Percentiles rank a stretch among this genome's conserved stretches.
phyloP scores from a whole-genome alignment of 2,329 filamentous ascomycete genomes.

The Microdochium bolleyi region DNA sequence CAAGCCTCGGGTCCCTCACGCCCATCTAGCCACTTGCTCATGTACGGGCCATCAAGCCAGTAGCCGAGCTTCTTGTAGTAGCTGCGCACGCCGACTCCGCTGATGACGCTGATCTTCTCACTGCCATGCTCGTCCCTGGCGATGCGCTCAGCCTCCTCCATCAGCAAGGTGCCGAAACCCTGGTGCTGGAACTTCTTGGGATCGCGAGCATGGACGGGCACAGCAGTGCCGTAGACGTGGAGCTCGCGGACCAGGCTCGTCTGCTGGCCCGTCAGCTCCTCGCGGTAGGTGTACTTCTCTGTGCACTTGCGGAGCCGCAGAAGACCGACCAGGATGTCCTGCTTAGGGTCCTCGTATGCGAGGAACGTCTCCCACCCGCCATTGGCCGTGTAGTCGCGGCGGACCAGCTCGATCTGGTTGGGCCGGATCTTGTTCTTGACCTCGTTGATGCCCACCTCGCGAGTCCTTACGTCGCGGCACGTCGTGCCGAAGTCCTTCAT shows the following conservation, averaged over 20 bases:
- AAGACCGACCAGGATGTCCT: conserved; percentile 91
- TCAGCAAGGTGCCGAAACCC: conserved; percentile 88
- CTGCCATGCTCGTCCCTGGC: conserved; percentile 91
- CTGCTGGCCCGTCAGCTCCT: conserved; percentile 77
- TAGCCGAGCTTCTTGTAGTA: conserved; percentile 95
- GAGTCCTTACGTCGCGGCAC: conserved; percentile 90
- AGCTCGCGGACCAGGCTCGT: conserved; percentile 90
- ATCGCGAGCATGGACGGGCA: conserved; percentile 93
- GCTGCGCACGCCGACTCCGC: conserved; percentile 90
- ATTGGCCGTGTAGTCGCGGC: conserved; percentile 90
- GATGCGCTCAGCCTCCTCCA: conserved; percentile 97
- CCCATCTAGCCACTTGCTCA: conserved; percentile 57
- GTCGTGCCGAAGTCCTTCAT: conserved; percentile 99
- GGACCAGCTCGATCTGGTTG: conserved; percentile 90
- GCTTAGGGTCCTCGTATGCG: conserved; percentile 96
- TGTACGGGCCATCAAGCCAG: conserved; percentile 85
- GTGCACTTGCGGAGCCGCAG: conserved; percentile 86
- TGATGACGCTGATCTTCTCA: conserved; percentile 91
- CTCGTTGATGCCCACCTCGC: conserved; percentile 97
- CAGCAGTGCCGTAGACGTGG: conserved; percentile 93
- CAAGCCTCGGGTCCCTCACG: conserved; percentile 9
- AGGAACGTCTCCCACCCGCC: conserved; percentile 98
- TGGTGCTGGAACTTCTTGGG: conserved; percentile 98
- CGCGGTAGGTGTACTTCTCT: conserved; percentile 82
- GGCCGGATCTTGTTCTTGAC: conserved; percentile 98